Evolutionary conservation across 805 yeast species (phyloP), one percentile per base, ranked within the genome.

Genomic region (Ogataea methanolica): DNA sequence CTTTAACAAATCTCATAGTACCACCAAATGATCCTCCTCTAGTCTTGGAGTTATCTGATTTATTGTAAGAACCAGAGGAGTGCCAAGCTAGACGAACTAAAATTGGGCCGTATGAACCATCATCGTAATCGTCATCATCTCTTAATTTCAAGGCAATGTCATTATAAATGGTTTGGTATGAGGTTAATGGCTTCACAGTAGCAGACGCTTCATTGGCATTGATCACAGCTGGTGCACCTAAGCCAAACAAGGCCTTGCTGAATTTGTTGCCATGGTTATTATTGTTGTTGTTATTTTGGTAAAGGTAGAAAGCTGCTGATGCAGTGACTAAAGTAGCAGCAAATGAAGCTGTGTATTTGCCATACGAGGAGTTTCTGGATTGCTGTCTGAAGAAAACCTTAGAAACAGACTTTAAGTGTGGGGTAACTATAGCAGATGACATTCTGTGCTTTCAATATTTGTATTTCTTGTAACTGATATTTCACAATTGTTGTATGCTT

Each of bases 121-220:
- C 85, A 57, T 82, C 87, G 60, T 73, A 77, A 44, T 70, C 82
- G 50, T 73, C 77, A 34, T 70, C 66, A 40, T 81, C 87, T 53
- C 74, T 71, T 22, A 86, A 62, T 63, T 74, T 76, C 38, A 60
- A 62, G 34, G 83, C 97, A 75, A 79, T 88, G 54, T 81, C 94
- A 69, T 80, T 83, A 69, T 82, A 92, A 50, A 79, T 79, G 49
- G 70, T 58, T 65, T 76, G 90, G 62, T 76, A 90, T 54, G 85
- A 88, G 12, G 73, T 70, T 44, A 60, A 65, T 4, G 69, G 55
- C 57, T 71, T 59, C 59, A 69, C 45, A 43, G 61, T 42, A 21
- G 54, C 39, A 3, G 49, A 16, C 1, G 72, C 75, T 8, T 65
- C 62, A 39, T 72, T 65, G 3, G 68, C 57, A 31, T 66, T 63